Evolutionary conservation across 305 asterid genomes (phyloP).

Genomic region (Fraxinus ornus): DNA sequence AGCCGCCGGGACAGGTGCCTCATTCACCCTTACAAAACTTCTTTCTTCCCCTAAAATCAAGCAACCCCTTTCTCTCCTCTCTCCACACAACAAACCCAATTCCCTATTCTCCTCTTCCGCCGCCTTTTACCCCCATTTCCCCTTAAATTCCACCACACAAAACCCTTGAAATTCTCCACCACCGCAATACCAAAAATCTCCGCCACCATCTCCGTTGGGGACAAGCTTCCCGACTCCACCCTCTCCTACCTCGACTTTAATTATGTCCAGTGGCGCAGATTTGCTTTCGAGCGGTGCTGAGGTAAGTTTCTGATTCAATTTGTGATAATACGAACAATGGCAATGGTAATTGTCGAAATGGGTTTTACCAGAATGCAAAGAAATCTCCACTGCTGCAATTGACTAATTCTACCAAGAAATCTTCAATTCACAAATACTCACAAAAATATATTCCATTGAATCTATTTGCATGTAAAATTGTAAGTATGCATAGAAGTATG

Average conservation of each 20-base stretch:
- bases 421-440: neutral
- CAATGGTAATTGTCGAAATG: too few species aligned
- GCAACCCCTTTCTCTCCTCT: constrained; percentile 34
- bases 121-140: constrained; percentile 31
- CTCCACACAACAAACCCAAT: constrained; percentile 26
- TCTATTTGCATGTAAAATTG: neutral
- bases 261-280: too few species aligned
- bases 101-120: constrained; percentile 33
- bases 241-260: too few species aligned
- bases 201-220: constrained; percentile 52
- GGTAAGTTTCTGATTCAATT: too few species aligned
- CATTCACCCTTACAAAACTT: constrained; percentile 51
- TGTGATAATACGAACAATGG: too few species aligned
- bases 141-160: constrained; percentile 20
- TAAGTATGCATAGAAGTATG: neutral
- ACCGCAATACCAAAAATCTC: constrained; percentile 43
- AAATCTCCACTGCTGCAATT: too few species aligned
- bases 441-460: neutral
- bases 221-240: too few species aligned
- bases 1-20: constrained; percentile 48
- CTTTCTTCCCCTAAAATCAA: constrained; percentile 44
- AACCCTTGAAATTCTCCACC: constrained; percentile 46
- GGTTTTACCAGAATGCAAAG: too few species aligned
- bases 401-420: too few species aligned
- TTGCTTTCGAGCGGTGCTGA: too few species aligned